phyloP scores from a whole-genome alignment of 2,329 filamentous ascomycete species.

The Colletotrichum viniferum region DNA sequence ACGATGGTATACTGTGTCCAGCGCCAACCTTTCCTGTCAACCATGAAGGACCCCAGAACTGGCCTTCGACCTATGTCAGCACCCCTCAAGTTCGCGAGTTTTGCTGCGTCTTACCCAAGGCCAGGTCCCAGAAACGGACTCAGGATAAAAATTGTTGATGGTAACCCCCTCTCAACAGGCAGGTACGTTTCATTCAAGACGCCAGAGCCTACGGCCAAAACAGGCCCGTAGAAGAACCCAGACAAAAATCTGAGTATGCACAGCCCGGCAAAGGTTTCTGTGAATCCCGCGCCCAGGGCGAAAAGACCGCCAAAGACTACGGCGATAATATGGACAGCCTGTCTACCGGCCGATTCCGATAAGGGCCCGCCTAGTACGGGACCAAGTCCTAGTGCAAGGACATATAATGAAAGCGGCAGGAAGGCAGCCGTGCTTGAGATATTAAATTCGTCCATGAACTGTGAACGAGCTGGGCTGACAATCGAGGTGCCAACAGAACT shows the following conservation, averaged over 20 bases:
- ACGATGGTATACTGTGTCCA: slow-evolving; percentile 58
- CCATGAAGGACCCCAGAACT: slow-evolving; percentile 52
- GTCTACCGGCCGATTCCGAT: slow-evolving; percentile 61
- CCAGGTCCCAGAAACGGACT: slow-evolving; percentile 58
- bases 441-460: slow-evolving; percentile 57
- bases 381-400: slow-evolving; percentile 63
- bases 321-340: slow-evolving; percentile 52
- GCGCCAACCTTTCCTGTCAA: slow-evolving; percentile 50
- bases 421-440: slow-evolving; percentile 60
- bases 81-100: slow-evolving; percentile 10
- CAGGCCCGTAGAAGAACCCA: slow-evolving; percentile 54
- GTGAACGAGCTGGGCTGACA: slow-evolving; percentile 49
- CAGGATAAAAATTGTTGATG: slow-evolving; percentile 50
- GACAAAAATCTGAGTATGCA: slow-evolving; percentile 61
- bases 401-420: slow-evolving; percentile 63
- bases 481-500: slow-evolving; percentile 61
- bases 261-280: slow-evolving; percentile 54
- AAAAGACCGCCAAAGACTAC: slow-evolving; percentile 57
- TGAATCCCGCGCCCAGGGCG: slow-evolving; percentile 57
- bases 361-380: slow-evolving; percentile 64
- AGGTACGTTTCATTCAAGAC: slow-evolving; percentile 53
- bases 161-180: slow-evolving; percentile 43
- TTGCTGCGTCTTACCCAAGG: slow-evolving; percentile 44
- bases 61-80: slow-evolving; percentile 34
- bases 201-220: slow-evolving; percentile 53